Conservation (phyloP, 176 grass and related monocot genomes). For the Avena sativa region DNA sequence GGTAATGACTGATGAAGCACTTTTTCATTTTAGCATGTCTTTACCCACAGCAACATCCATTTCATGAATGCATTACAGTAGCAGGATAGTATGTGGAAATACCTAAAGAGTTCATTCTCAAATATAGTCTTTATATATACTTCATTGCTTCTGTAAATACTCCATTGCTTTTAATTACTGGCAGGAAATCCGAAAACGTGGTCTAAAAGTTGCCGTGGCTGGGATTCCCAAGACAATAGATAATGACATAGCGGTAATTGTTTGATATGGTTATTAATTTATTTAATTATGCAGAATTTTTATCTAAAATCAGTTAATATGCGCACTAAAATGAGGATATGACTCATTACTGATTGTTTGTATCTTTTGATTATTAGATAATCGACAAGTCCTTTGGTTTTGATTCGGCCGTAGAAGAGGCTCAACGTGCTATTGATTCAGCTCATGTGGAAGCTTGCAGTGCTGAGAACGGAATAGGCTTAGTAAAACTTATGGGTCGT, state of each 20-base stretch:
- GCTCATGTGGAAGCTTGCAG: constrained; percentile 97
- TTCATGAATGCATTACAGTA: constrained; percentile 9
- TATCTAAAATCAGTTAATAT: constrained; percentile 26
- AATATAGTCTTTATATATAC: not conserved
- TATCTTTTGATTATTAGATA: constrained; percentile 63
- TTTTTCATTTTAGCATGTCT: not conserved
- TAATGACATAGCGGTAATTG: constrained; percentile 83
- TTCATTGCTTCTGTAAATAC: constrained; percentile 2
- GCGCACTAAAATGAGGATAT: not conserved
- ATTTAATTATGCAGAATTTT: constrained; percentile 16
- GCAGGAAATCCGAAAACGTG: constrained; percentile 84
- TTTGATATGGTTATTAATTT: constrained; percentile 19
- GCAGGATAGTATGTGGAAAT: not conserved
- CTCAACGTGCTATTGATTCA: constrained; percentile 96
- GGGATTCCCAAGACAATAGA: constrained; percentile 93
- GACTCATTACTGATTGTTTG: constrained; percentile 8
- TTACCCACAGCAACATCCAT: not conserved
- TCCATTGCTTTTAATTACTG: constrained; percentile 28
- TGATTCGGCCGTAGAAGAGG: constrained; percentile 97
- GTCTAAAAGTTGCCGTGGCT: constrained; percentile 72
- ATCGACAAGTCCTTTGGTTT: constrained; percentile 99
- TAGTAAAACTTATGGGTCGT: constrained; percentile 98
- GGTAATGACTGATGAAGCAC: not conserved
- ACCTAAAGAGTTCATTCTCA: not conserved
- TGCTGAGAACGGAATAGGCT: constrained; percentile 94